phyloP scores from a whole-genome alignment of 495 filamentous ascomycete genomes.

The Penicillium subrubescens region DNA sequence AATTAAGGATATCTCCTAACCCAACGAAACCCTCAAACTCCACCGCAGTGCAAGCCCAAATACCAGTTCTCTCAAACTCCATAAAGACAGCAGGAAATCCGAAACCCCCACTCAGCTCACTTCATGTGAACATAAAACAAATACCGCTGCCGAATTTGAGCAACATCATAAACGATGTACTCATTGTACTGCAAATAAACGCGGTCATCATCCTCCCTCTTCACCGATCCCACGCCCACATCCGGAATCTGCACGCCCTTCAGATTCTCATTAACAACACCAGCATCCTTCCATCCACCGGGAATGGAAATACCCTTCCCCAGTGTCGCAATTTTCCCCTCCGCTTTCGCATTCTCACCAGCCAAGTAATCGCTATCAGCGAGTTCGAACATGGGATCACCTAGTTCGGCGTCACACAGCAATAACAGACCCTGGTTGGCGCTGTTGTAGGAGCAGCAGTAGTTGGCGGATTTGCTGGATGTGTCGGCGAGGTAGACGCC shows the following conservation, averaged over 20 bases:
- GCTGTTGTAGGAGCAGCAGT: constrained; percentile 62
- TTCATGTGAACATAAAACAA: constrained; percentile 62
- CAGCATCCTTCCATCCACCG: constrained; percentile 74
- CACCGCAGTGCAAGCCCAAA: neutral
- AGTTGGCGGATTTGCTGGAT: constrained; percentile 75
- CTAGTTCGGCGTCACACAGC: constrained; percentile 80
- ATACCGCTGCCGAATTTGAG: constrained; percentile 78
- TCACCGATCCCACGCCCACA: constrained; percentile 2
- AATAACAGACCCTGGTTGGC: constrained; percentile 64
- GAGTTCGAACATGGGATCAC: constrained; percentile 66
- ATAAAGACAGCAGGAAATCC: neutral
- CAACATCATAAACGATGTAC: constrained; percentile 79
- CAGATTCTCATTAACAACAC: constrained; percentile 59
- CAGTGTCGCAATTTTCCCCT: constrained; percentile 64
- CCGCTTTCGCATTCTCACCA: constrained; percentile 58
- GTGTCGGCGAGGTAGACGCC: constrained; percentile 91
- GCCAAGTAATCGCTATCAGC: constrained; percentile 57
- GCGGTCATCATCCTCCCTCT: neutral
- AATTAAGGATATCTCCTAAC: neutral
- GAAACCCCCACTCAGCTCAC: too few relatives aligned
- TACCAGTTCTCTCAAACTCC: neutral
- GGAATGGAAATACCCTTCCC: constrained; percentile 66
- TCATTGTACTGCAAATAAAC: constrained; percentile 31
- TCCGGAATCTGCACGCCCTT: constrained; percentile 65
- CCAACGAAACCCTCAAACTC: neutral